Conservation (phyloP, 208 protist genomes). For the Acanthamoeba triangularis region DNA sequence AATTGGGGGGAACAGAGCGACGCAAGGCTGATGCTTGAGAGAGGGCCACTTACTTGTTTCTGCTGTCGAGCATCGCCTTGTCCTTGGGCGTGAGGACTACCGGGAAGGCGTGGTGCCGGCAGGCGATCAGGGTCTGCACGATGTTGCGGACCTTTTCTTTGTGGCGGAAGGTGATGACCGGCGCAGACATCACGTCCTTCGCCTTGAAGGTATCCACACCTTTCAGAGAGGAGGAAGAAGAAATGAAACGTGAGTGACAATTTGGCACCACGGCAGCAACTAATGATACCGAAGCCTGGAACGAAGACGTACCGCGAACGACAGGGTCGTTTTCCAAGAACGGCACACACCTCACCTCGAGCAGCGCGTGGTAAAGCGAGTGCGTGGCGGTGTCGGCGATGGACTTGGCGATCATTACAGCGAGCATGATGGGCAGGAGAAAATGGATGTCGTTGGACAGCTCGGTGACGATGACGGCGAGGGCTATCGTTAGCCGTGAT, state of each 20-base stretch:
- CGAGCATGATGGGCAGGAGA: slow-evolving; percentile 96
- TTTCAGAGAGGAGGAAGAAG: neutral
- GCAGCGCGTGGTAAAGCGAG: slow-evolving; percentile 95
- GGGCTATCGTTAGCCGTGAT: slow-evolving; percentile 95
- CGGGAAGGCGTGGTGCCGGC: slow-evolving; percentile 62
- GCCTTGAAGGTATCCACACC: slow-evolving; percentile 16
- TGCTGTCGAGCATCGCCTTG: neutral
- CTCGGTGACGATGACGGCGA: slow-evolving; percentile 97
- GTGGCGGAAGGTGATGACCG: slow-evolving; percentile 16
- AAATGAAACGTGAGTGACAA: neutral
- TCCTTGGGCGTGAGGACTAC: slow-evolving; percentile 49
- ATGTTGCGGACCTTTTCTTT: slow-evolving; percentile 43
- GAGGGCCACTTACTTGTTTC: neutral
- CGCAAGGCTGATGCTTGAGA: too few relatives aligned
- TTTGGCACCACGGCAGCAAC: too few relatives aligned
- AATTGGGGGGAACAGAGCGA: too few relatives aligned
- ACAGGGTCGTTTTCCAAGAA: slow-evolving; percentile 90
- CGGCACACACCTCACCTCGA: slow-evolving; percentile 94
- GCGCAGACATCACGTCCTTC: slow-evolving; percentile 65
- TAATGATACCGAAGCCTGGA: too few relatives aligned
- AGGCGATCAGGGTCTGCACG: slow-evolving; percentile 15
- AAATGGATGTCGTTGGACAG: slow-evolving; percentile 96
- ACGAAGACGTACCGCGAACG: neutral
- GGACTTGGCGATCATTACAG: slow-evolving; percentile 95
- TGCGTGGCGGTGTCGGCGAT: slow-evolving; percentile 94